Conservation (phyloP, 2,329 filamentous ascomycete species). For the Elsinoe arachidis region DNA sequence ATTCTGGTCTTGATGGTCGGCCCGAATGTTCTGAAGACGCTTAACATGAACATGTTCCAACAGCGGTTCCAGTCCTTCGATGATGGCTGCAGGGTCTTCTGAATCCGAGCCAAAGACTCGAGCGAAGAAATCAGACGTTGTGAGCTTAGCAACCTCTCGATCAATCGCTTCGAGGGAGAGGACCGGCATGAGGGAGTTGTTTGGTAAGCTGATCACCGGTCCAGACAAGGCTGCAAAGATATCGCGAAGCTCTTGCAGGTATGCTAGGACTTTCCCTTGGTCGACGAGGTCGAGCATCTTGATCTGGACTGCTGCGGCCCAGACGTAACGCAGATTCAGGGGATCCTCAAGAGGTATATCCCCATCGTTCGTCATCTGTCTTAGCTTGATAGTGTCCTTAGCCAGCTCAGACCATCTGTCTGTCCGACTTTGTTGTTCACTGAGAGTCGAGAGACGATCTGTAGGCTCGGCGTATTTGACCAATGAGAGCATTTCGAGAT, state of each 20-base stretch:
- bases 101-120: conserved; percentile 78
- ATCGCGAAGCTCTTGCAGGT: conserved; percentile 53
- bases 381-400: conserved; percentile 43
- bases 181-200: conserved; percentile 82
- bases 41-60: conserved; percentile 55
- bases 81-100: conserved; percentile 71
- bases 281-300: conserved; percentile 47
- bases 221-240: conserved; percentile 42
- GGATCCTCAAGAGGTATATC: conserved; percentile 25
- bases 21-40: neutral
- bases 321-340: conserved; percentile 53
- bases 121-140: conserved; percentile 93
- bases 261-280: conserved; percentile 52
- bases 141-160: conserved; percentile 82
- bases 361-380: conserved; percentile 27
- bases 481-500: conserved; percentile 56
- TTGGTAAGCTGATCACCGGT: conserved; percentile 56
- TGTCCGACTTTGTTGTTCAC: conserved; percentile 50
- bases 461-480: conserved; percentile 54
- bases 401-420: conserved; percentile 52
- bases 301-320: conserved; percentile 56
- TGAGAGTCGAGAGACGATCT: conserved; percentile 42
- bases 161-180: conserved; percentile 77
- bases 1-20: too few species aligned
- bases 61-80: conserved; percentile 87